Evolutionary conservation across 2,329 filamentous ascomycete genomes (phyloP).

Genomic region (Cladosporium sp.): DNA sequence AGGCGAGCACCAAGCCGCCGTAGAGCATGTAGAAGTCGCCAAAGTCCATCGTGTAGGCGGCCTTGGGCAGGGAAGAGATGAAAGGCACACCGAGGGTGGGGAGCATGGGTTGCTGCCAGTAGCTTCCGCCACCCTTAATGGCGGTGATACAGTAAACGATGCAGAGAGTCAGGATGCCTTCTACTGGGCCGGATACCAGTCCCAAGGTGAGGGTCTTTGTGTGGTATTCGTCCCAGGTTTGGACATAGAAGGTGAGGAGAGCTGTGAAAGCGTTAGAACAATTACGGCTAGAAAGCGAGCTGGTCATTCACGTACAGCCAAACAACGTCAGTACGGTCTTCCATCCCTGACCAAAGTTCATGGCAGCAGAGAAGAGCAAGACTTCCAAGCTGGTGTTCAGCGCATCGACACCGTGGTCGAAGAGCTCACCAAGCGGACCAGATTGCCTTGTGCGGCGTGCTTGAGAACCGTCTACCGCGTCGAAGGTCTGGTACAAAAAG

Average conservation of each 20-base stretch:
- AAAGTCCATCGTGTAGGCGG: conserved; percentile 75
- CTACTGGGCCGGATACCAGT: conserved; percentile 87
- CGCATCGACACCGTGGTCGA: conserved; percentile 96
- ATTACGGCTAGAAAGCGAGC: conserved; percentile 37
- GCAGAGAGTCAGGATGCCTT: conserved; percentile 83
- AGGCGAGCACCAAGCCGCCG: conserved; percentile 72
- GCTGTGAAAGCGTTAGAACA: conserved; percentile 29
- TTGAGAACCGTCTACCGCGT: conserved; percentile 91
- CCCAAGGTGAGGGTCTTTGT: conserved; percentile 93
- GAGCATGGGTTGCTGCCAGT: conserved; percentile 86
- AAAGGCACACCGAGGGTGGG: conserved; percentile 64
- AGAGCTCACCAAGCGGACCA: conserved; percentile 89
- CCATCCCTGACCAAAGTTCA: conserved; percentile 93
- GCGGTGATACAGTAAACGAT: conserved; percentile 79
- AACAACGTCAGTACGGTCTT: conserved; percentile 79
- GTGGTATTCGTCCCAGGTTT: conserved; percentile 99
- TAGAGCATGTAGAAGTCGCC: conserved; percentile 92
- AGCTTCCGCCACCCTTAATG: conserved; percentile 78
- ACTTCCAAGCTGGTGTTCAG: conserved; percentile 94
- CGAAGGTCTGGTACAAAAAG: conserved; percentile 97
- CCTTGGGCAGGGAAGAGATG: conserved; percentile 60
- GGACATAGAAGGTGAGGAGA: conserved; percentile 93
- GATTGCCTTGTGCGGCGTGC: conserved; percentile 88
- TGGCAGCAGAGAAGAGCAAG: conserved; percentile 82
- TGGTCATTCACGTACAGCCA: conserved; percentile 57